phyloP scores from a whole-genome alignment of 2,329 filamentous ascomycete genomes.

The Sphaerostilbella broomeana region DNA sequence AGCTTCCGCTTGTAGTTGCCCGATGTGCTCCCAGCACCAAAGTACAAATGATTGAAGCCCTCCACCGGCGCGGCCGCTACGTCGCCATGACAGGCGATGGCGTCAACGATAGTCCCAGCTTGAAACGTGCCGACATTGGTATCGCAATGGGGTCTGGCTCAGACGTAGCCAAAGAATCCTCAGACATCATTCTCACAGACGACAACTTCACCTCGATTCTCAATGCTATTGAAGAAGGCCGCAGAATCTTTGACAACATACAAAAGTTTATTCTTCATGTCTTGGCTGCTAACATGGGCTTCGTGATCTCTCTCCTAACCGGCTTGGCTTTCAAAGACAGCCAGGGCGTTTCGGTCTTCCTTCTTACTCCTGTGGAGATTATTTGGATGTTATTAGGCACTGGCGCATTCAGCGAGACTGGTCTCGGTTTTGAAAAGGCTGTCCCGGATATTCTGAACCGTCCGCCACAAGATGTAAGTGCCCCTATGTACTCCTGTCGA shows the following conservation, averaged over 20 bases:
- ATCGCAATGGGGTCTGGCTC: conserved; percentile 65
- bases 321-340: conserved; percentile 63
- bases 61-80: conserved; percentile 56
- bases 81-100: conserved; percentile 66
- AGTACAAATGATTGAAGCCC: conserved; percentile 67
- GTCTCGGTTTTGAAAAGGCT: conserved; percentile 62
- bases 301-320: conserved; percentile 59
- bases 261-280: conserved; percentile 65
- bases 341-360: conserved; percentile 59
- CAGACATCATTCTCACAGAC: conserved; percentile 60
- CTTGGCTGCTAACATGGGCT: conserved; percentile 59
- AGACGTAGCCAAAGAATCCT: conserved; percentile 63
- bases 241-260: conserved; percentile 64
- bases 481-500: too few species aligned
- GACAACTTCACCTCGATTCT: conserved; percentile 53
- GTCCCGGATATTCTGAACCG: conserved; percentile 60
- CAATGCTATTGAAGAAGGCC: conserved; percentile 54
- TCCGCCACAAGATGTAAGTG: conserved; percentile 52
- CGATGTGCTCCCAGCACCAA: conserved; percentile 67
- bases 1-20: conserved; percentile 60
- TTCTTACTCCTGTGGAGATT: conserved; percentile 63
- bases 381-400: conserved; percentile 72
- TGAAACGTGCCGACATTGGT: conserved; percentile 61
- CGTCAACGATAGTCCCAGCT: conserved; percentile 62
- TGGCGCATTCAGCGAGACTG: conserved; percentile 64